phyloP scores from a whole-genome alignment of 352 stramenopile genomes.

The Pythium oligandrum region DNA sequence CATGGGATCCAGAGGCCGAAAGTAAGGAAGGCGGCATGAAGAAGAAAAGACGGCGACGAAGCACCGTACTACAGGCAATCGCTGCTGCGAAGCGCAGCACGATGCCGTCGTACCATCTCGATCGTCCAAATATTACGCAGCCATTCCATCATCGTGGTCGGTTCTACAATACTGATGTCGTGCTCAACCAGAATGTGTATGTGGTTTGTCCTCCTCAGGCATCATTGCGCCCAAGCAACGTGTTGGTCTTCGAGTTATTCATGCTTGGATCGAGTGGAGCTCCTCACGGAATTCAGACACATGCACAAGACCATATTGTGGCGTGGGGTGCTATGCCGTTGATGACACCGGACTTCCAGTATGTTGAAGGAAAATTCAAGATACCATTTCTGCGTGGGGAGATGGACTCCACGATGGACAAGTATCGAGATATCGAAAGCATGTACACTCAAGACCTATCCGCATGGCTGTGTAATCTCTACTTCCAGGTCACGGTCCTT shows the following conservation, averaged over 20 bases:
- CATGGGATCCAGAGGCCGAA: constrained; percentile 42
- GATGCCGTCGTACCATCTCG: background rate
- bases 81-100: too few relatives aligned
- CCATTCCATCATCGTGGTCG: constrained; percentile 75
- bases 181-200: constrained; percentile 75
- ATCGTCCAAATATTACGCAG: constrained; percentile 52
- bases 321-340: constrained; percentile 83
- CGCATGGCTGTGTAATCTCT: constrained; percentile 88
- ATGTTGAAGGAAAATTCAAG: constrained; percentile 78
- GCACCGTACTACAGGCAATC: too few relatives aligned
- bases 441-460: constrained; percentile 68
- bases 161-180: constrained; percentile 81
- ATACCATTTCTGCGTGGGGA: constrained; percentile 81
- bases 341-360: constrained; percentile 46
- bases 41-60: background rate
- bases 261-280: background rate
- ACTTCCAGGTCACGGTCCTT: constrained; percentile 65
- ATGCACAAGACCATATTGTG: constrained; percentile 62
- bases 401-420: constrained; percentile 77
- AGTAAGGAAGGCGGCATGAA: constrained; percentile 3
- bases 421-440: constrained; percentile 63
- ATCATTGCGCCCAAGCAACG: constrained; percentile 51
- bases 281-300: background rate
- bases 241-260: constrained; percentile 54
- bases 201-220: constrained; percentile 67